A percentile compares a stretch with the other conserved stretches of the same genome.
phyloP scores from a whole-genome alignment of 257 asterid species.

The Leonotis leonurus region DNA sequence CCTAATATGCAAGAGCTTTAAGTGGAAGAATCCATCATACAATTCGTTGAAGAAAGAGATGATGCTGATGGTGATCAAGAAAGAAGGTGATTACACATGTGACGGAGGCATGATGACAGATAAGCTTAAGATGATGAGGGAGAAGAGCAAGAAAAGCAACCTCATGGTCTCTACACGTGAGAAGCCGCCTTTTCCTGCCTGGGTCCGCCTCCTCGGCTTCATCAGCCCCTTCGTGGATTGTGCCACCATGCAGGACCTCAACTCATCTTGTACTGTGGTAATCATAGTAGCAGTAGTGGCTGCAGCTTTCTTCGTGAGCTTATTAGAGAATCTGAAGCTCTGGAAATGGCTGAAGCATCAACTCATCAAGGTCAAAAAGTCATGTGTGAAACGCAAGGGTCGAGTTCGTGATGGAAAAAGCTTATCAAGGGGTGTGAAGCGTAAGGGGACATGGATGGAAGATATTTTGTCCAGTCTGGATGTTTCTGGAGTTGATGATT shows the following conservation, averaged over 20 bases:
- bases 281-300: slow-evolving; percentile 3
- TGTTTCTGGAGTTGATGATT: slow-evolving; percentile 12
- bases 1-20: slow-evolving; percentile 32
- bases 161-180: slow-evolving; percentile 42
- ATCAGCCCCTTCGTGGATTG: slow-evolving; percentile 1
- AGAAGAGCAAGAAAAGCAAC: slow-evolving; percentile 44
- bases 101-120: slow-evolving; percentile 24
- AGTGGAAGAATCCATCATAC: slow-evolving; percentile 16
- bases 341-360: slow-evolving; percentile 56
- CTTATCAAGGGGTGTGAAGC: not conserved
- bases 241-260: not conserved
- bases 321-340: slow-evolving; percentile 34
- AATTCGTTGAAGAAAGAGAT: slow-evolving; percentile 40
- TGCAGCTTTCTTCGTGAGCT: not conserved
- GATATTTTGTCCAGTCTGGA: slow-evolving; percentile 25
- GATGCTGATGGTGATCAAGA: no score
- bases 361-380: slow-evolving; percentile 34
- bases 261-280: not conserved
- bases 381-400: slow-evolving; percentile 30
- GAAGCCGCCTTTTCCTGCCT: slow-evolving; percentile 41
- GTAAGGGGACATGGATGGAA: slow-evolving; percentile 25
- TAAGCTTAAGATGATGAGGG: slow-evolving; percentile 13
- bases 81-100: slow-evolving; percentile 40
- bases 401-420: not conserved
- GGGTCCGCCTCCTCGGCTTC: slow-evolving; percentile 43